phyloP scores from a whole-genome alignment of 208 protist species.

The Crithidia thermophila region DNA sequence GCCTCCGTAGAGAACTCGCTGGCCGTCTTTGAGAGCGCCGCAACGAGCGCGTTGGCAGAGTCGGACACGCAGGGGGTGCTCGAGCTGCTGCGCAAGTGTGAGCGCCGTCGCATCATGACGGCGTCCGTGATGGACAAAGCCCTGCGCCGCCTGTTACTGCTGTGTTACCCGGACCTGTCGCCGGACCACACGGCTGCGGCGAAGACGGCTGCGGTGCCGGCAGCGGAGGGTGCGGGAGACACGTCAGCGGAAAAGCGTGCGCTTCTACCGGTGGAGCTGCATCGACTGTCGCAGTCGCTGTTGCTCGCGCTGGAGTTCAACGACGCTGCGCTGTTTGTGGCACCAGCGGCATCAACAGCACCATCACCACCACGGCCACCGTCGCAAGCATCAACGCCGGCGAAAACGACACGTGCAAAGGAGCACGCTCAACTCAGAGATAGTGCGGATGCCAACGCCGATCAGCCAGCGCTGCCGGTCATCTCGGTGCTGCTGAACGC shows the following conservation, averaged over 20 bases:
- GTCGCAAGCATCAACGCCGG: not conserved
- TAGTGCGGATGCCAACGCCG: too few species aligned
- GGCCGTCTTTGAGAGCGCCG: conserved; percentile 51
- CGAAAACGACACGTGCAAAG: not conserved
- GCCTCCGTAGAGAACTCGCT: conserved; percentile 33
- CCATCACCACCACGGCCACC: not conserved
- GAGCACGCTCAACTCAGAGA: too few species aligned
- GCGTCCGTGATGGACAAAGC: conserved; percentile 53
- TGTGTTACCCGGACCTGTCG: conserved; percentile 41
- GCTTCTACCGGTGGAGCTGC: conserved; percentile 15
- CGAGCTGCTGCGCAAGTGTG: conserved; percentile 71
- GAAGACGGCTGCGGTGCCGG: not conserved
- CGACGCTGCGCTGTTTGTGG: conserved; percentile 21
- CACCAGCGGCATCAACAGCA: not conserved
- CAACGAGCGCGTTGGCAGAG: conserved; percentile 30
- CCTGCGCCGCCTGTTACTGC: conserved; percentile 36
- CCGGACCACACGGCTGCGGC: not conserved
- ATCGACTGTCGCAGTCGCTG: conserved; percentile 26
- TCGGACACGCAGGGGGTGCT: conserved; percentile 53
- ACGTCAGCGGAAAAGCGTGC: not conserved
- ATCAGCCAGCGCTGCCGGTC: not conserved
- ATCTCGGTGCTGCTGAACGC: conserved; percentile 17
- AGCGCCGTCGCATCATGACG: conserved; percentile 63
- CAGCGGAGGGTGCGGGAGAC: not conserved
- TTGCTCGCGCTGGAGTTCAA: conserved; percentile 20